Base-by-base conservation (phyloP, 2,329 filamentous ascomycete species). In the Penicillium sp. region DNA sequence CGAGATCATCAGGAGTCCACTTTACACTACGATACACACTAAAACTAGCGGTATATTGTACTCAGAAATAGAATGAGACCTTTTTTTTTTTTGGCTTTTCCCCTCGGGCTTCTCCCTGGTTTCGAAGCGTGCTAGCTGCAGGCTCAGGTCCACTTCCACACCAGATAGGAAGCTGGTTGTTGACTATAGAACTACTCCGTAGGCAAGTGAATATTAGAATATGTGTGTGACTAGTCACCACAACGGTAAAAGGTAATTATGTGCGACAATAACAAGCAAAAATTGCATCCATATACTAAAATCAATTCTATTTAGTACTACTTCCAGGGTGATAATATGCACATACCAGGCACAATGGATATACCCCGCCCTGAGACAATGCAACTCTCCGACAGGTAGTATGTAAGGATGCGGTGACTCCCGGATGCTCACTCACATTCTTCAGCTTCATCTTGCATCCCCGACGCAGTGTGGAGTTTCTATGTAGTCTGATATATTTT, bases 401-500 rank as follows among this genome's bases (percentile, higher is more conserved):
- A 39, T 24, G 48, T 26, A 51, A 56, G 53, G 53, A 32, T 31
- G 31, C 48, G 53, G 40, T 39, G 47, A 46, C 26, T 59, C 20
- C 22, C 50, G 50, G 39, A 45, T 37, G 39, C 29, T 51, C 53
- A 56, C 29, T 51, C 53, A 56, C 52, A 54, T 54, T 54, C 52
- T 50, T 54, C 45, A 54, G 31, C 45, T 54, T 40, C 45, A 24
- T 16, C 35, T 22, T 37, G 14, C 52, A 54, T 54, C 52, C 52
- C 52, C 45, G 52, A 54, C n/a, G 45, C 9, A 50, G 37, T 49
- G 31, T 50, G 34, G 20, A 31, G 39, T 32, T 31, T 35, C 20
- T 4, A 34, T 48, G 37, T 16, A 24, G 20, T 29, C 29, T 20
- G 24, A 26, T 42, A n/a, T n/a, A 13, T 39, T 31, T 20, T 16